These are phyloP conservation scores for Candida multigemmis DNA, from an alignment of 805 yeast species.

Conservation along the genomic window DNA sequence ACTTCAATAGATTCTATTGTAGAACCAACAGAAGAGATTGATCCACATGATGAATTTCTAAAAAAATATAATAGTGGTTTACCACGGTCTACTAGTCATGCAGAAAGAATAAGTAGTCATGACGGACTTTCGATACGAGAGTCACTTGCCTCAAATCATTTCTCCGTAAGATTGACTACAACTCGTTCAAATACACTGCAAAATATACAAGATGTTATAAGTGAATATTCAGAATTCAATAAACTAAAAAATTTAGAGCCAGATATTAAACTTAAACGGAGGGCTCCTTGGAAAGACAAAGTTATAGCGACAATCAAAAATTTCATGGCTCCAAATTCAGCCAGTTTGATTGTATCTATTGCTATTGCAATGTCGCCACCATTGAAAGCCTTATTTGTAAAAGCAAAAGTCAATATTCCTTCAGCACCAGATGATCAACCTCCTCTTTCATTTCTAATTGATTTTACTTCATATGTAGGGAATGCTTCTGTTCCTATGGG, in stretches of 20 bases:
- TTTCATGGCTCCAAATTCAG: constrained; percentile 61
- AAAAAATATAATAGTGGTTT: too few relatives aligned
- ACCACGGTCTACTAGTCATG: too few relatives aligned
- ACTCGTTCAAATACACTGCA: too few relatives aligned
- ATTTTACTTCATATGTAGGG: constrained; percentile 70
- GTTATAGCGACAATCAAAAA: constrained; percentile 27
- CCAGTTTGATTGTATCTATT: constrained; percentile 58
- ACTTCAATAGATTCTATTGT: too few relatives aligned
- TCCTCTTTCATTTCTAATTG: constrained; percentile 78
- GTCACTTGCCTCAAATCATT: too few relatives aligned
- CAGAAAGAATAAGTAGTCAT: too few relatives aligned
- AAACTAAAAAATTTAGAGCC: constrained; percentile 15
- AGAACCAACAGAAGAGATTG: too few relatives aligned
- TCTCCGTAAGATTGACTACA: too few relatives aligned
- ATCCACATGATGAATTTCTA: too few relatives aligned
- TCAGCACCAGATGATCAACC: constrained; percentile 82
- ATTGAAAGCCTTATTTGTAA: constrained; percentile 48
- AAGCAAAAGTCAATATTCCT: constrained; percentile 33
- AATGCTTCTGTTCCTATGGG: constrained; percentile 88
- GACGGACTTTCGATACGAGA: too few relatives aligned
- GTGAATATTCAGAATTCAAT: constrained; percentile 40
- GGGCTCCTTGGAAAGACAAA: constrained; percentile 2
- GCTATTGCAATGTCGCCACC: constrained; percentile 82
- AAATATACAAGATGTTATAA: constrained; percentile 29
- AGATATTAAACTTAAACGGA: neutral